Evolutionary conservation across 176 grass and related monocot genomes (phyloP).

Genomic region (maize (Zea mays)): DNA sequence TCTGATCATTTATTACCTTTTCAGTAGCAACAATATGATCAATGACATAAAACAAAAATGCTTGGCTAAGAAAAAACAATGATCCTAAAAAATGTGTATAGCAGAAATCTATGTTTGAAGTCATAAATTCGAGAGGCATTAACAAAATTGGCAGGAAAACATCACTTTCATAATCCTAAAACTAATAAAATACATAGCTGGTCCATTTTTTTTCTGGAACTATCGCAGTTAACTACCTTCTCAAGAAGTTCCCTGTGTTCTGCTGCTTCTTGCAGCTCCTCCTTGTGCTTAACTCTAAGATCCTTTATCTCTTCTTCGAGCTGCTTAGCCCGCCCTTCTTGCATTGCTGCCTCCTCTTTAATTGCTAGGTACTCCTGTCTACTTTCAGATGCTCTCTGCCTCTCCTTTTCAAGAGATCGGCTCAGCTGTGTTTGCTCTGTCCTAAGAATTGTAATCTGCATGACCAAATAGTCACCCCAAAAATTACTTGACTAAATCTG

Average conservation of each 20-base stretch:
- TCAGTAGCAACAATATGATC: conserved; percentile 5
- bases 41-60: conserved; percentile 8
- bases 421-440: conserved; percentile 99
- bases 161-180: conserved; percentile 11
- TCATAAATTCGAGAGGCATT: neutral
- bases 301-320: conserved; percentile 96
- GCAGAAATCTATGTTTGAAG: conserved; percentile 30
- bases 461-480: conserved; percentile 32
- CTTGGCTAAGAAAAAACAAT: conserved; percentile 8
- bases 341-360: conserved; percentile 87
- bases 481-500: conserved; percentile 13
- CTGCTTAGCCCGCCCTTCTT: conserved; percentile 86
- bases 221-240: conserved; percentile 54
- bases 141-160: conserved; percentile 27
- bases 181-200: conserved; percentile 26
- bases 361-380: conserved; percentile 90
- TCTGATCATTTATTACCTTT: conserved; percentile 4
- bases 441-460: conserved; percentile 93
- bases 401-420: conserved; percentile 95
- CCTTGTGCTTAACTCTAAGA: conserved; percentile 79
- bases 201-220: neutral
- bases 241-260: conserved; percentile 81
- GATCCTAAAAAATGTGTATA: neutral
- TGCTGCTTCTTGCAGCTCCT: conserved; percentile 74
- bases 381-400: conserved; percentile 98